These are phyloP conservation scores for Chiua sp. DNA, from an alignment of 1,284 basidiomycete species.

Conservation along the genomic window DNA sequence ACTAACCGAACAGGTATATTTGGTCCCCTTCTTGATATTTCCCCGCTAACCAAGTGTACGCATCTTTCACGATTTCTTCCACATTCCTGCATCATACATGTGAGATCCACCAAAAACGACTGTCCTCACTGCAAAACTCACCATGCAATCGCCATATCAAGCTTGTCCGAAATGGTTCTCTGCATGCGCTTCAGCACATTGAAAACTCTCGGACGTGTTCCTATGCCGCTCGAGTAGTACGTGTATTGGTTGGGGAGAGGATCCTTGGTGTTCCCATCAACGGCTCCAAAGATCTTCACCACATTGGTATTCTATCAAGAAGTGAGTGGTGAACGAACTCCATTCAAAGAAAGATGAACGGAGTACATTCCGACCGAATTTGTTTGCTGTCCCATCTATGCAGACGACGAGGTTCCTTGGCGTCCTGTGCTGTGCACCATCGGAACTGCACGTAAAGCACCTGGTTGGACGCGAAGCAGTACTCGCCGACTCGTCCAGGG, in stretches of 20 bases:
- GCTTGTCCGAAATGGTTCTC: conserved; percentile 17
- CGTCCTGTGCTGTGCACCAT: neutral
- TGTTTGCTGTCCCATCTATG: conserved; percentile 42
- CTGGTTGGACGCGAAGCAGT: conserved; percentile 7
- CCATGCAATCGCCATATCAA: conserved; percentile 33
- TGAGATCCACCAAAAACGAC: neutral
- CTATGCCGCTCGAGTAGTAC: conserved; percentile 49
- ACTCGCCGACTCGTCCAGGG: conserved; percentile 3
- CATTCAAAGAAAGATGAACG: neutral
- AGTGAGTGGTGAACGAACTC: neutral
- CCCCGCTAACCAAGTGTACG: conserved; percentile 46
- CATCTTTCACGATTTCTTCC: conserved; percentile 38
- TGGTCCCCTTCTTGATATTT: conserved; percentile 41
- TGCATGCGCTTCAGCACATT: conserved; percentile 26
- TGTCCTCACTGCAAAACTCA: conserved; percentile 1
- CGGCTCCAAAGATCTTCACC: conserved; percentile 25
- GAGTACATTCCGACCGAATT: conserved; percentile 36
- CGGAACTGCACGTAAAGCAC: conserved; percentile 16
- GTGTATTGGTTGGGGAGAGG: conserved; percentile 33
- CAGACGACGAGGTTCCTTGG: conserved; percentile 41
- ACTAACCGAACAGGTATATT: conserved; percentile 45
- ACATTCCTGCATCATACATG: conserved; percentile 37
- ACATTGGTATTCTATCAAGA: conserved; percentile 29
- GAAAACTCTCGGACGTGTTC: conserved; percentile 40
- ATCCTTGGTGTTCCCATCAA: conserved; percentile 21